These are phyloP conservation scores for Pistacia integerrima DNA, from an alignment of 345 rosid genomes.

Conservation along the genomic window DNA sequence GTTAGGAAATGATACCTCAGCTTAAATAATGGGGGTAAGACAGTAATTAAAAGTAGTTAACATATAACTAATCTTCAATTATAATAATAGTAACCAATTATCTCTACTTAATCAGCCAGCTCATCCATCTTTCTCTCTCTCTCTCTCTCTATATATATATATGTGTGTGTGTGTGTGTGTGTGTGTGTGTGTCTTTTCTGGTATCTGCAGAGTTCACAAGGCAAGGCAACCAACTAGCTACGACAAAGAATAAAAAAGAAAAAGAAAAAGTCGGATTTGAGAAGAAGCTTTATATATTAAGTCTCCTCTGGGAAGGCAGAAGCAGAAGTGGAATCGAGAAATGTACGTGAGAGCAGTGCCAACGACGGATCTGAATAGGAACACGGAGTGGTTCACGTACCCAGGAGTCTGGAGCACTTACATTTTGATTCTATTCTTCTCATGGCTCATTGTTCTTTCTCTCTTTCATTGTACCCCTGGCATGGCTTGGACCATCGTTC, in stretches of 20 bases:
- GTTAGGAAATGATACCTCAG: no score
- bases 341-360: constrained; percentile 76
- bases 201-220: not conserved
- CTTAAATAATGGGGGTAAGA: not conserved
- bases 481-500: constrained; percentile 86
- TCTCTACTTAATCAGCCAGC: constrained; percentile 4
- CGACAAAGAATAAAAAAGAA: not conserved
- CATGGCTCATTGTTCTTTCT: constrained; percentile 73
- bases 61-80: not conserved
- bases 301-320: not conserved
- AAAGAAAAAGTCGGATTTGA: not conserved
- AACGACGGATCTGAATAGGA: constrained; percentile 83
- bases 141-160: no score
- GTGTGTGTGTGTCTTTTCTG: not conserved
- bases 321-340: not conserved
- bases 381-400: constrained; percentile 92
- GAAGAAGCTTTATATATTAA: not conserved
- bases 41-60: not conserved
- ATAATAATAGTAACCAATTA: not conserved
- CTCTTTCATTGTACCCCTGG: constrained; percentile 70
- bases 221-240: no score
- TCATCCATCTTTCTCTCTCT: not conserved
- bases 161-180: no score
- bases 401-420: constrained; percentile 89
- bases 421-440: constrained; percentile 68